phyloP scores from a whole-genome alignment of 2,329 filamentous ascomycete genomes.

The Curvularia sp. region DNA sequence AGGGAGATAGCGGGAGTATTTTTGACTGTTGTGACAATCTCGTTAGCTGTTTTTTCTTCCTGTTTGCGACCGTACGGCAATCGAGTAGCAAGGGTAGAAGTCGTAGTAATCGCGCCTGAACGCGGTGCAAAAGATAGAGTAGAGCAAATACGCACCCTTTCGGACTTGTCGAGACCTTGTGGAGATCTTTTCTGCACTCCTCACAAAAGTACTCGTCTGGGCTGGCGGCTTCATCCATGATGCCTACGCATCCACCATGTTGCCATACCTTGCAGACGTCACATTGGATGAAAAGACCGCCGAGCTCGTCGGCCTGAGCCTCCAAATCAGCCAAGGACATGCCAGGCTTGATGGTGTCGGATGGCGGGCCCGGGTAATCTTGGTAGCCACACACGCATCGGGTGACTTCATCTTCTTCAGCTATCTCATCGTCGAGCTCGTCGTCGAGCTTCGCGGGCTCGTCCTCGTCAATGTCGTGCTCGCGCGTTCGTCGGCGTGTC shows the following conservation, averaged over 20 bases:
- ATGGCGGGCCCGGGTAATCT: conserved; percentile 85
- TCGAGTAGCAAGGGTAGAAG: not conserved
- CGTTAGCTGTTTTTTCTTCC: conserved; percentile 9
- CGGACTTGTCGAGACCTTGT: conserved; percentile 78
- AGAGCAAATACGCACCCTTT: conserved; percentile 75
- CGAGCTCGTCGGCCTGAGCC: conserved; percentile 72
- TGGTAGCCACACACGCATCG: conserved; percentile 93
- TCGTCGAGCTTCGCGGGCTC: conserved; percentile 58
- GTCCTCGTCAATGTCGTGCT: conserved; percentile 69
- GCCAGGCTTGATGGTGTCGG: conserved; percentile 62
- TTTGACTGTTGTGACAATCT: conserved; percentile 55
- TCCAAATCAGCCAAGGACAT: conserved; percentile 65
- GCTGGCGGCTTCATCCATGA: conserved; percentile 90
- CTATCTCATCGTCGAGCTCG: conserved; percentile 68
- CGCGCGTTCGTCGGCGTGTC: conserved; percentile 80
- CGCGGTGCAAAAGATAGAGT: conserved; percentile 17
- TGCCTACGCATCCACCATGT: conserved; percentile 95
- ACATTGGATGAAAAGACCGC: conserved; percentile 97
- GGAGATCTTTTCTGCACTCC: conserved; percentile 87
- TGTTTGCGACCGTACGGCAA: not conserved
- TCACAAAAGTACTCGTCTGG: conserved; percentile 99
- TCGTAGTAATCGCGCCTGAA: not conserved
- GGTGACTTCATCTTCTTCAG: conserved; percentile 82
- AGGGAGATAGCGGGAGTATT: conserved; percentile 69
- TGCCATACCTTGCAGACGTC: conserved; percentile 99